Evolutionary conservation across 306 rosid species (phyloP), one percentile per base, ranked within the genome.

Genomic region (Myrica gale): DNA sequence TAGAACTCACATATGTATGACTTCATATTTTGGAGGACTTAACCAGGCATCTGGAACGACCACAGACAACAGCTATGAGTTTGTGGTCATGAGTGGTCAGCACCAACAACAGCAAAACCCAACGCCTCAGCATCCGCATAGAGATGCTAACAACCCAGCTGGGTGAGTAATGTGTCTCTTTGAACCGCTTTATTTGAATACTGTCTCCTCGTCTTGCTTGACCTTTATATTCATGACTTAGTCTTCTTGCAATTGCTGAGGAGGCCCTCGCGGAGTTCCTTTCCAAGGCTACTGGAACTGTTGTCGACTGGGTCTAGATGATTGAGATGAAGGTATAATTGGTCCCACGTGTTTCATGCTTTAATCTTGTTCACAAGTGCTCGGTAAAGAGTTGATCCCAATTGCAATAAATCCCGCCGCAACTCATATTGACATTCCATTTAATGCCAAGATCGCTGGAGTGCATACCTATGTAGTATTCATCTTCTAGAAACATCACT

Each of bases 181-280:
- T 42, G 3, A 32, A 4, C 37, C 7, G 53, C 20, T 68, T 26
- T 32, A 3, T 43, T 5, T 32, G 37, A 32, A 0, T 32, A 32
- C 37, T 32, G 37, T 32, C 37, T 2, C 37, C 9, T 23, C 17
- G 51, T 69, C 68, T 78, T 41, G 51, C 65, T 21, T n/a, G 3
- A 47, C 54, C 9, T 5, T 15, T 48, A 75, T 45, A 46, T 21
- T 50, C 58, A 11, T 60, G 5, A 11, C 12, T 5, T 72, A 91
- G 98, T 89, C 98, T 95, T 80, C 96, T 92, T 45, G 96, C 97
- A 9, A 81, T 95, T 20, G 98, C 98, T 1, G 97, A 95, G 95
- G 98, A 90, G 96, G 92, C 98, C 98, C 87, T 95, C 95, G 98
- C 98, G 89, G 98, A 95, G 98, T 95, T 95, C 95, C 96, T 95